Evolutionary conservation across 306 rosid genomes (phyloP).

Genomic region (Quercus bicolor): DNA sequence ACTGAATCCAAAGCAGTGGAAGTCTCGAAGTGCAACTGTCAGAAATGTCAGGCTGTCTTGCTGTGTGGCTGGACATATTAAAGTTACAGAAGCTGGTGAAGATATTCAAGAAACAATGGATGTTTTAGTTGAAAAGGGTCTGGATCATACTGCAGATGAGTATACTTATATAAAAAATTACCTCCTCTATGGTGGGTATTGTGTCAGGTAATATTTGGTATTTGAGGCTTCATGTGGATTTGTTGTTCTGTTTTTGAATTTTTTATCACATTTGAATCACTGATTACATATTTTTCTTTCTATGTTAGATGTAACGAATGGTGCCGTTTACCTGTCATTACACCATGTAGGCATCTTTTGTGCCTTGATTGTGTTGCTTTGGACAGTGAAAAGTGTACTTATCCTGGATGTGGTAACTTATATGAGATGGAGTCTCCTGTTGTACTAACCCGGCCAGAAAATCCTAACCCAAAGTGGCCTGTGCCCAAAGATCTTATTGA

Average conservation of each 20-base stretch:
- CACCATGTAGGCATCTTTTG: constrained; percentile 87
- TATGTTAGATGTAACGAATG: constrained; percentile 73
- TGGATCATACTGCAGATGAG: constrained; percentile 71
- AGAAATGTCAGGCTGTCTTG: constrained; percentile 90
- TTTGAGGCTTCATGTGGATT: constrained; percentile 23
- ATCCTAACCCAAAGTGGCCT: constrained; percentile 95
- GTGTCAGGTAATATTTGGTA: constrained; percentile 60
- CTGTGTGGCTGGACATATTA: constrained; percentile 97
- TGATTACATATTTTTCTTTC: constrained; percentile 18
- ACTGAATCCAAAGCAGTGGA: constrained; percentile 90
- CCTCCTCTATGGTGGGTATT: constrained; percentile 70
- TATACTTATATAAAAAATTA: constrained; percentile 59
- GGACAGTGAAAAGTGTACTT: constrained; percentile 78
- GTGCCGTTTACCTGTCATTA: constrained; percentile 94
- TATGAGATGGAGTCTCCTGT: constrained; percentile 93
- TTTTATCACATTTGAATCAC: background rate
- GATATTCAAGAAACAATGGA: constrained; percentile 99
- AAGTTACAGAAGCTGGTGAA: constrained; percentile 90
- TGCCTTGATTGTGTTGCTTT: constrained; percentile 90
- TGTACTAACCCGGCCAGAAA: constrained; percentile 77
- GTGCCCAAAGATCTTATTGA: constrained; percentile 97
- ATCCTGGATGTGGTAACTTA: constrained; percentile 71
- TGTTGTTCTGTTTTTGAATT: background rate
- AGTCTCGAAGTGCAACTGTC: constrained; percentile 66
- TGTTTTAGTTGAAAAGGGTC: constrained; percentile 62